Conservation (phyloP, 2,329 filamentous ascomycete species). For the Mariannaea sp. region DNA sequence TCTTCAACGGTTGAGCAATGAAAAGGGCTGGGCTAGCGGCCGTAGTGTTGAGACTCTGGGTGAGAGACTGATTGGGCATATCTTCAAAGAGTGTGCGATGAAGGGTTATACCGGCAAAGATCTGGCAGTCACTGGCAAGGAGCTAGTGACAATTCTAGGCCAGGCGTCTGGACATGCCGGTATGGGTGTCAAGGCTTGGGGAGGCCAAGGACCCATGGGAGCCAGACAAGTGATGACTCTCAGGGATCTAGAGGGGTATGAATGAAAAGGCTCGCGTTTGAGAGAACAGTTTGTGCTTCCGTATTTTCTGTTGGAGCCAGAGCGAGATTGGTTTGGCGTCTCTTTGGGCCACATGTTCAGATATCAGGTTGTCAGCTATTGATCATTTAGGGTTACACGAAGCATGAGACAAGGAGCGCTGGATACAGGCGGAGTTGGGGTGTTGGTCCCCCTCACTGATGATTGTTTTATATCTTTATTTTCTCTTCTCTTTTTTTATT, state of each 20-base stretch:
- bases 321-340: slow-evolving; percentile 16
- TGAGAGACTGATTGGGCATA: slow-evolving; percentile 53
- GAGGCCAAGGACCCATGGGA: slow-evolving; percentile 38
- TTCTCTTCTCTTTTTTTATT: not conserved
- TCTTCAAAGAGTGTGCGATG: slow-evolving; percentile 44
- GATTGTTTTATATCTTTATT: no score
- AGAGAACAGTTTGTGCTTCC: slow-evolving; percentile 2
- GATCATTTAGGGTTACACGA: slow-evolving; percentile 17
- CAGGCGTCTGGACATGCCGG: slow-evolving; percentile 36
- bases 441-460: slow-evolving; percentile 15
- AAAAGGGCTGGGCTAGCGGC: slow-evolving; percentile 64
- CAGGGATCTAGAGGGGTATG: slow-evolving; percentile 39
- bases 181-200: slow-evolving; percentile 31
- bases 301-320: not conserved
- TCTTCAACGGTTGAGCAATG: slow-evolving; percentile 49
- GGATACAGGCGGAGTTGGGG: slow-evolving; percentile 29
- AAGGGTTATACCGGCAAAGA: slow-evolving; percentile 39
- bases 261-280: slow-evolving; percentile 24
- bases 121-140: slow-evolving; percentile 37
- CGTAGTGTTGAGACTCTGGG: slow-evolving; percentile 63
- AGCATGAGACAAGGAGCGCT: slow-evolving; percentile 22
- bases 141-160: slow-evolving; percentile 38
- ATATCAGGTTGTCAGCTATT: slow-evolving; percentile 2
- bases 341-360: slow-evolving; percentile 8
- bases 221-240: slow-evolving; percentile 42